These are phyloP conservation scores for Lizonia empirigonia DNA, from an alignment of 2,329 filamentous ascomycete species.

Conservation along the genomic window DNA sequence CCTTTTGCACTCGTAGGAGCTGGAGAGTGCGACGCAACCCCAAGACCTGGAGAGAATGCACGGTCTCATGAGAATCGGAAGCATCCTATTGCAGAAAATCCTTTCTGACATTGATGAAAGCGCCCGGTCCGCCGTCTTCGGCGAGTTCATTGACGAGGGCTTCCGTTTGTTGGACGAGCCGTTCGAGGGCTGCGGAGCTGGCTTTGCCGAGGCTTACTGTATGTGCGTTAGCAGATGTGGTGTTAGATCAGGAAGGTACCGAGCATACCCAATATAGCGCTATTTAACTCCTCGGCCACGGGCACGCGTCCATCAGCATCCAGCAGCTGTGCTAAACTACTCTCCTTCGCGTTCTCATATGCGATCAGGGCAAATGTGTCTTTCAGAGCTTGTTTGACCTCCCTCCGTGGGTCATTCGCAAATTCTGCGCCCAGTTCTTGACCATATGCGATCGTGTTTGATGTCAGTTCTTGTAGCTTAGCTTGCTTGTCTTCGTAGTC, in stretches of 20 bases:
- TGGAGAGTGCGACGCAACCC: too few relatives aligned
- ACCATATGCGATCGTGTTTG: conserved; percentile 78
- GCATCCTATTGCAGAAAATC: conserved; percentile 41
- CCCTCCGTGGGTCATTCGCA: conserved; percentile 69
- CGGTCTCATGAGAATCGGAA: background rate
- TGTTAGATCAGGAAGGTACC: background rate
- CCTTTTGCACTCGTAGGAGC: too few relatives aligned
- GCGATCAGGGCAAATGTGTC: conserved; percentile 90
- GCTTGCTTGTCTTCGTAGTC: conserved; percentile 41
- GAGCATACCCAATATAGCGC: conserved; percentile 77
- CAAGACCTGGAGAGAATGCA: too few relatives aligned
- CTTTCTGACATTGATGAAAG: conserved; percentile 73
- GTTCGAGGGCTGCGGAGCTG: conserved; percentile 82
- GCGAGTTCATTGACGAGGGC: conserved; percentile 83
- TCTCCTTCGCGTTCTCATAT: conserved; percentile 79
- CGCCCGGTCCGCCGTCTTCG: conserved; percentile 77
- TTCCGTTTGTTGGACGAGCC: conserved; percentile 82
- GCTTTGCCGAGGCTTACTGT: conserved; percentile 91
- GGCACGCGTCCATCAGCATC: conserved; percentile 74
- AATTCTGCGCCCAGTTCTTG: conserved; percentile 80
- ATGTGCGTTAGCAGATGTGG: conserved; percentile 32
- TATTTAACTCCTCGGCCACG: conserved; percentile 93
- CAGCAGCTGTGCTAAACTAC: conserved; percentile 77
- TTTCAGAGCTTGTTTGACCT: conserved; percentile 73
- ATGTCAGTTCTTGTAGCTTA: conserved; percentile 59